Evolutionary conservation across 2,329 filamentous ascomycete genomes (phyloP).

Genomic region (Neofusicoccum laricinum): DNA sequence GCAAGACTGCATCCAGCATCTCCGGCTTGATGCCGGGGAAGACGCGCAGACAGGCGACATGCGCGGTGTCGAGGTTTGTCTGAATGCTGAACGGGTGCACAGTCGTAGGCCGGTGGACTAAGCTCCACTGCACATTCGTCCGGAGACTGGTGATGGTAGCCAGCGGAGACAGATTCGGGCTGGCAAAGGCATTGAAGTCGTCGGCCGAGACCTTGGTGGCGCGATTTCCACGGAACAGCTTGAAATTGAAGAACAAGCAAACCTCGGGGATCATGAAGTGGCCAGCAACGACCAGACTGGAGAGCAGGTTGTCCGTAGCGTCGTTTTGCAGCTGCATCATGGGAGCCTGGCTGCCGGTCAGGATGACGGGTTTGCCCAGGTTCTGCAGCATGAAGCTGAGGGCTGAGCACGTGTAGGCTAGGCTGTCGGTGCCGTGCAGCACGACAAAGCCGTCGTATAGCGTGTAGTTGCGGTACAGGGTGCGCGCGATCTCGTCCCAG

Average conservation of each 20-base stretch:
- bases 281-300: slow-evolving; percentile 83
- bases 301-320: slow-evolving; percentile 84
- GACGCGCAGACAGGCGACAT: slow-evolving; percentile 84
- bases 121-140: slow-evolving; percentile 76
- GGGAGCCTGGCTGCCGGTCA: slow-evolving; percentile 69
- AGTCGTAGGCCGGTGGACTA: slow-evolving; percentile 69
- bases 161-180: slow-evolving; percentile 80
- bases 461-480: slow-evolving; percentile 81
- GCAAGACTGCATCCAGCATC: slow-evolving; percentile 83
- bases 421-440: slow-evolving; percentile 84
- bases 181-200: slow-evolving; percentile 82
- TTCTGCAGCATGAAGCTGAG: slow-evolving; percentile 92
- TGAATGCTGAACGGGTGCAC: slow-evolving; percentile 74
- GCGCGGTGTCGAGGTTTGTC: slow-evolving; percentile 75
- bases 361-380: slow-evolving; percentile 83
- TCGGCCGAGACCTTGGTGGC: slow-evolving; percentile 85
- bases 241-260: slow-evolving; percentile 90
- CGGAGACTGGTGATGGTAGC: slow-evolving; percentile 78
- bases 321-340: slow-evolving; percentile 91
- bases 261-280: slow-evolving; percentile 94
- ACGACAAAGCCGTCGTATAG: slow-evolving; percentile 89
- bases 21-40: slow-evolving; percentile 93
- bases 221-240: slow-evolving; percentile 82
- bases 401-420: slow-evolving; percentile 83
- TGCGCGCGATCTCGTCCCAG: slow-evolving; percentile 78